Conservation (phyloP, 2,329 filamentous ascomycete species). For the Pseudogymnoascus sp. region DNA sequence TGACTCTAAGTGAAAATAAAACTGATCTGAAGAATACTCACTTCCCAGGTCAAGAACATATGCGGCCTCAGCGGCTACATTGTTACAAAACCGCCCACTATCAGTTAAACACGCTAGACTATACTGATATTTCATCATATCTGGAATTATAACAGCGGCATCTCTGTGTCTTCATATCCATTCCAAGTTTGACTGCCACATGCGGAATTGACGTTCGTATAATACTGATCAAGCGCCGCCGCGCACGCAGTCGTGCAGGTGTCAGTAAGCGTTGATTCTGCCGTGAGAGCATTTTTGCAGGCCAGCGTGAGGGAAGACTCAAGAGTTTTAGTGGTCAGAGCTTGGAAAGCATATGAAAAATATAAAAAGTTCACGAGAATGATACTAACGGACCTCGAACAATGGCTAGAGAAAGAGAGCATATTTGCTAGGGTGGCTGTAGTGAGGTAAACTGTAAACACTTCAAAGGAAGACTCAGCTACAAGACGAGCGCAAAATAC, state of each 20-base stretch:
- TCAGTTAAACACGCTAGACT: conserved; percentile 13
- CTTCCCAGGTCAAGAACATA: conserved; percentile 6
- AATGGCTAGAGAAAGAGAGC: background rate
- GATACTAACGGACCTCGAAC: background rate
- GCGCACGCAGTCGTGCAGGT: conserved; percentile 7
- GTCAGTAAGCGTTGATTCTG: background rate
- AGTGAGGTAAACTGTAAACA: background rate
- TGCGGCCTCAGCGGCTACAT: conserved; percentile 11
- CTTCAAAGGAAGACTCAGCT: background rate
- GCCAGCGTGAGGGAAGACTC: background rate
- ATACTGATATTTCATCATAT: conserved; percentile 11
- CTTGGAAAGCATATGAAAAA: background rate
- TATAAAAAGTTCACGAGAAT: background rate
- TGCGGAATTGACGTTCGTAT: conserved; percentile 5
- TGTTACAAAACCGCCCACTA: conserved; percentile 11
- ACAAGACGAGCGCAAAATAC: background rate
- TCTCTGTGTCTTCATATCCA: conserved; percentile 9
- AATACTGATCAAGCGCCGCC: conserved; percentile 2
- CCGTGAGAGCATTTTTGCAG: conserved; percentile 5
- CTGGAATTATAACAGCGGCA: conserved; percentile 11
- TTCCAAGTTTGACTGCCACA: conserved; percentile 11
- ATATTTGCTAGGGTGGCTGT: background rate
- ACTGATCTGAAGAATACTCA: background rate
- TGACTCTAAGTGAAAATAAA: background rate
- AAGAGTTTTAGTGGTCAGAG: conserved; percentile 7